A percentile compares a stretch with the other conserved stretches of the same genome.
These are phyloP conservation scores for Trichoderma atroviride DNA, from an alignment of 2,329 filamentous ascomycete genomes.

Conservation along the genomic window DNA sequence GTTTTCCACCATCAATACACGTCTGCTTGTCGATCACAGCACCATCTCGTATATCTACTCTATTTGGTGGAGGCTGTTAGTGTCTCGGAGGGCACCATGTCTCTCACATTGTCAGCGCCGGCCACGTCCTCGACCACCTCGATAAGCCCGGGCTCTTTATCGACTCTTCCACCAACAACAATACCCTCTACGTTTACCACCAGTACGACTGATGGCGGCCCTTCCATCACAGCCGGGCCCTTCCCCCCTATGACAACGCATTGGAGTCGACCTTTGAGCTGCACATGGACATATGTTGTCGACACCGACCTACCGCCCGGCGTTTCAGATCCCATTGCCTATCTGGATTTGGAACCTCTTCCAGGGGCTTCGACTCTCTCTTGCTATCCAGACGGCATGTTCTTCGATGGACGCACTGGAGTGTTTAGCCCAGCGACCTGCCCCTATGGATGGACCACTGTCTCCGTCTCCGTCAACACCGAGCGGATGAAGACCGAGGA, in stretches of 20 bases:
- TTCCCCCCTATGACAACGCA: constrained; percentile 44
- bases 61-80: background rate
- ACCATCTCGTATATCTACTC: background rate
- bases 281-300: constrained; percentile 45
- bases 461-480: constrained; percentile 37
- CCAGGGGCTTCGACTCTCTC: constrained; percentile 43
- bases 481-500: constrained; percentile 29
- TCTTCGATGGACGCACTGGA: constrained; percentile 41
- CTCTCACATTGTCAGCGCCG: constrained; percentile 17
- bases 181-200: constrained; percentile 25
- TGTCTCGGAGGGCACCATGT: constrained; percentile 23
- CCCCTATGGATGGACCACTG: constrained; percentile 46
- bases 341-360: constrained; percentile 43
- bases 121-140: constrained; percentile 2
- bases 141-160: constrained; percentile 16
- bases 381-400: constrained; percentile 48
- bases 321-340: constrained; percentile 39
- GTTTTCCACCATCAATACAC: background rate
- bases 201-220: constrained; percentile 23
- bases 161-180: background rate
- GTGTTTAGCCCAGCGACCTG: constrained; percentile 47
- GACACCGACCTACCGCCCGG: constrained; percentile 33
- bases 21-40: constrained; percentile 20
- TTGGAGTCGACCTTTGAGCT: constrained; percentile 42
- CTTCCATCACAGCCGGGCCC: constrained; percentile 28